Base-by-base conservation (phyloP, 495 filamentous ascomycete genomes). In the Chaetomium tenue region DNA sequence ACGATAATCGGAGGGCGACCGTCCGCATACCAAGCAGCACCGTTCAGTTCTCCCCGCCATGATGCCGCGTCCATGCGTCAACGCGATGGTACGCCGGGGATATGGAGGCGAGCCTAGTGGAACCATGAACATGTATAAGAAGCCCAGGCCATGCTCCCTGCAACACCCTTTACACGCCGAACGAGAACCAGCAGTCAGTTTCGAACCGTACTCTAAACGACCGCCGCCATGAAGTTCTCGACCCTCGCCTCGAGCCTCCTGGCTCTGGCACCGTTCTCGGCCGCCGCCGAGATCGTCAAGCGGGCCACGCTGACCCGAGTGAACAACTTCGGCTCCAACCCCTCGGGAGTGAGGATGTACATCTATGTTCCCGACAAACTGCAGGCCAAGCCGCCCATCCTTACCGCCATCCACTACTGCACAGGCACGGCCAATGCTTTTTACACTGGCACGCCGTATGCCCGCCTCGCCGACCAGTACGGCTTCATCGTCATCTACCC, bases 401-500 rank as follows among this genome's bases (percentile, higher is more conserved):
- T 86, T 28, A 82, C 85, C 0, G 84, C 78, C 12, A 77, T 86
- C 55, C 78, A 86, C 75, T 84, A 79, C 72, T 86, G 85, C 75
- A 75, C 69, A 57, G 83, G 83, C 52, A 80, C 76, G 16, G 84
- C 82, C 0, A 60, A 74, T 46, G 79, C 77, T 20, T 84, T 79
- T 71, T 86, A 80, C 72, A 68, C 57, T 2, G 75, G 74, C 51
- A 79, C 79, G 0, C 79, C 79, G 9, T 84, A 81, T 59, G 81
- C 80, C 11, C 63, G 68, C 0, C 74, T 79, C 13, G 81, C 83
- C 18, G 85, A 86, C 47, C 55, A 70, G 22, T 75, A 85, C 60
- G 83, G 83, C 48, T 87, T 83, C 70, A 82, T 85, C 42, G 78
- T 85, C 66, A 83, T 85, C 72, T 85, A 82, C 72, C 83, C 82